A percentile compares a stretch with the other conserved stretches of the same genome.
These are phyloP conservation scores for Cystofilobasidium capitatum DNA, from an alignment of 768 basidiomycete genomes.

Conservation along the genomic window DNA sequence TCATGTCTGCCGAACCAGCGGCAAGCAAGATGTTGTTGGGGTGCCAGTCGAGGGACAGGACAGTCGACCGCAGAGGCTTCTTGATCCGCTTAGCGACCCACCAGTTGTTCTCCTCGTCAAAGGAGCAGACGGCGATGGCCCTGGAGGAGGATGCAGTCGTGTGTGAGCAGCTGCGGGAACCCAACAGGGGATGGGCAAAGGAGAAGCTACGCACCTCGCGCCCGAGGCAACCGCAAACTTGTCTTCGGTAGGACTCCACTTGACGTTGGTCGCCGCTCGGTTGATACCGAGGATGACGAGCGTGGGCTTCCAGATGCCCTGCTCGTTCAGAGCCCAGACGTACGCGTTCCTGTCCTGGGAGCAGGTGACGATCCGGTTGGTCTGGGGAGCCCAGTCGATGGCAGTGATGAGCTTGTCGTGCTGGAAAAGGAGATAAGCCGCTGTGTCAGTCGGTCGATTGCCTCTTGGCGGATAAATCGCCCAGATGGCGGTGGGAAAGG, in stretches of 20 bases:
- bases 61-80: slow-evolving; percentile 93
- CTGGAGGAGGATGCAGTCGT: slow-evolving; percentile 41
- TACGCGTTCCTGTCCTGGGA: slow-evolving; percentile 99
- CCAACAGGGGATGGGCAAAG: neutral
- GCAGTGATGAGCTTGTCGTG: slow-evolving; percentile 97
- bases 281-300: slow-evolving; percentile 92
- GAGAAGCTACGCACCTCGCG: slow-evolving; percentile 54
- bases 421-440: slow-evolving; percentile 42
- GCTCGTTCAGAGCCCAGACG: slow-evolving; percentile 84
- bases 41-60: slow-evolving; percentile 92
- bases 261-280: slow-evolving; percentile 84
- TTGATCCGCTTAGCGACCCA: slow-evolving; percentile 96
- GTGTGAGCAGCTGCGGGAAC: neutral
- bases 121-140: slow-evolving; percentile 90
- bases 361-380: slow-evolving; percentile 94
- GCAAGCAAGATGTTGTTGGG: slow-evolving; percentile 97
- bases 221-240: slow-evolving; percentile 98
- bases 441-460: neutral
- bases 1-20: slow-evolving; percentile 94
- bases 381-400: slow-evolving; percentile 95
- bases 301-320: slow-evolving; percentile 80
- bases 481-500: neutral
- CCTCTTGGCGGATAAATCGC: neutral
- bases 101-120: slow-evolving; percentile 97
- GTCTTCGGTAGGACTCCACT: slow-evolving; percentile 95